Percentiles rank a stretch among this genome's conserved stretches.
Evolutionary conservation across 306 rosid genomes (phyloP).

Genomic region (Prosopis cineraria): DNA sequence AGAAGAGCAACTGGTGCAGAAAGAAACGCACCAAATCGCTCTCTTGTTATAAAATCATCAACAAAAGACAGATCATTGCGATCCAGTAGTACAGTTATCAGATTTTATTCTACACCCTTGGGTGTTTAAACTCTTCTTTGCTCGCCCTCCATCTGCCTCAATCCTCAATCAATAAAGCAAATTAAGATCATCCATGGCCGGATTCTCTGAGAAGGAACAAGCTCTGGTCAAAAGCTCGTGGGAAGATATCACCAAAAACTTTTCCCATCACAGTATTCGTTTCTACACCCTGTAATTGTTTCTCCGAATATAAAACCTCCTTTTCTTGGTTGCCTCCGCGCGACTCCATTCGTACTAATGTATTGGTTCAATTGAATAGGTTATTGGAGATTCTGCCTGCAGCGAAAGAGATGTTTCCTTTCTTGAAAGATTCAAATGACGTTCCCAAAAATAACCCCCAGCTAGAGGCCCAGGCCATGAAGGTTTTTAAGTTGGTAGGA

Average conservation of each 20-base stretch:
- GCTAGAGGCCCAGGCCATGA: neutral
- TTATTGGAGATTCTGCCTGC: neutral
- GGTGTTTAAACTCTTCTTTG: too few relatives aligned
- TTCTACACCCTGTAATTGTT: slow-evolving; percentile 36
- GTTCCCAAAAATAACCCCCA: neutral
- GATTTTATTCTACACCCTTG: too few relatives aligned
- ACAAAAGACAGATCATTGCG: too few relatives aligned
- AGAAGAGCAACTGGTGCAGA: too few relatives aligned
- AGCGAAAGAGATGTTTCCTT: neutral
- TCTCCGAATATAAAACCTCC: neutral
- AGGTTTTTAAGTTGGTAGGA: neutral
- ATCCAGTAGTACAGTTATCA: too few relatives aligned
- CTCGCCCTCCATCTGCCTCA: too few relatives aligned
- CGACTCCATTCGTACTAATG: neutral
- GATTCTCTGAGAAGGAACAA: slow-evolving; percentile 25
- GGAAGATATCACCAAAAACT: slow-evolving; percentile 27
- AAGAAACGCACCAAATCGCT: too few relatives aligned
- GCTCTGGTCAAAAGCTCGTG: slow-evolving; percentile 30
- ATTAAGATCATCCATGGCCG: slow-evolving; percentile 1
- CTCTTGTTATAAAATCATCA: too few relatives aligned
- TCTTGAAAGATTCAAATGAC: neutral
- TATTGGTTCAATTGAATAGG: neutral
- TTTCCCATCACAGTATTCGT: slow-evolving; percentile 21
- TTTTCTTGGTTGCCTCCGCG: too few relatives aligned
- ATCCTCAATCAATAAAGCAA: neutral